Base-by-base conservation (phyloP, 2,329 filamentous ascomycete species). In the Spiromastix sp. region DNA sequence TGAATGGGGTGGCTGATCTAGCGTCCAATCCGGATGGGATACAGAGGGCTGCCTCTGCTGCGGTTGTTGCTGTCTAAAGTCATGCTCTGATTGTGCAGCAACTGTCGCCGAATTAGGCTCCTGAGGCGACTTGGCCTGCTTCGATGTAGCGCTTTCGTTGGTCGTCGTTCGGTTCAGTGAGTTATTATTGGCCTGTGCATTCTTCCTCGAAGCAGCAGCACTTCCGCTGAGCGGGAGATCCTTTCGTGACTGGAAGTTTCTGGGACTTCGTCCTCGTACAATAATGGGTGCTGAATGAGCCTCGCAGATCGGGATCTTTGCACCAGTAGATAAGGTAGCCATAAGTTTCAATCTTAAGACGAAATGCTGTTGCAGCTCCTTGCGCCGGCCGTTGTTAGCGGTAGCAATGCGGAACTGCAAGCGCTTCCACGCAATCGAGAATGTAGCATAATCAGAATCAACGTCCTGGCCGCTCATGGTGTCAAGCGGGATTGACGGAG, bases 311-410 rank as follows among this genome's bases (percentile, higher is more conserved):
- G 85, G 72, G 21, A 85, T 72, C 57, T 87, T 93, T 21, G 71
- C 72, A n/a, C 85, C 85, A 41, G 85, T 91, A 1, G 84, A 74
- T 32, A 96, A 64, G 0, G 85, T 91, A 11, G 81, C 87, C 44
- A 87, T 68, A 7, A 94, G 79, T 58, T 89, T 93, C 34, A 96
- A 66, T 43, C 86, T 81, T 39, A 96, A 71, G 8, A 93, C 79
- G 58, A 96, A 96, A 62, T 96, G 89, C 55, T 96, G 89, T 55
- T 96, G 89, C 30, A 96, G 72, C 57, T 96, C 89, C 64, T 94
- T 93, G 43, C 89, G 73, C 41, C 89, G 77, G 8, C 89, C 89
- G 55, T 96, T 96, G 63, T 96, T 96, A 38, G 89, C 89, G 6
- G 89, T 96, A 12, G 89, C 89, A 56, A 89, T 93, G 49, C 89